Percentiles rank a stretch among this genome's conserved stretches.
Conservation (phyloP, 2,329 filamentous ascomycete species). For the Colletotrichum limetticola region DNA sequence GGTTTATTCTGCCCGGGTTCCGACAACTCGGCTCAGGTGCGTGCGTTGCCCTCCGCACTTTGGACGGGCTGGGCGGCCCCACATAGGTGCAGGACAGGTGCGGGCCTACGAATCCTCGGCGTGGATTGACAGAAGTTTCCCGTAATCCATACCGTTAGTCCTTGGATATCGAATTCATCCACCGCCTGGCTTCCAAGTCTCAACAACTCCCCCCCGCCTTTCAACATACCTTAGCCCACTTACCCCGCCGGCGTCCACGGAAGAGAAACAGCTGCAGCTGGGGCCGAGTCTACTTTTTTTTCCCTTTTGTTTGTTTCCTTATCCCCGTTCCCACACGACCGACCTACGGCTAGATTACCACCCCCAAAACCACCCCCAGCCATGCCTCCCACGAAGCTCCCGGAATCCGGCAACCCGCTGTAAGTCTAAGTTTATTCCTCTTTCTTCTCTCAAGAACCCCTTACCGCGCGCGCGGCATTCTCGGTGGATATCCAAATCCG, state of each 20-base stretch:
- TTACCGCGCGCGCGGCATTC: not conserved
- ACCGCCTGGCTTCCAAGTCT: not conserved
- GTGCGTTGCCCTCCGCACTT: not conserved
- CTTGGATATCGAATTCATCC: not conserved
- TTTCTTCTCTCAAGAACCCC: not conserved
- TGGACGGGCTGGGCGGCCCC: not conserved
- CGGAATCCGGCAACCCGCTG: conserved; percentile 59
- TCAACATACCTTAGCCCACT: conserved; percentile 9
- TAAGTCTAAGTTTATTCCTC: conserved; percentile 44
- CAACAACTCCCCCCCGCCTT: not conserved
- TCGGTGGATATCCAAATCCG: conserved; percentile 5
- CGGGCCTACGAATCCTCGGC: not conserved
- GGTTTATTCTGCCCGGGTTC: conserved; percentile 1
- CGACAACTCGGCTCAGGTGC: conserved; percentile 22
- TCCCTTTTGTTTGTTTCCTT: not conserved
- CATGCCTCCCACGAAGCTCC: conserved; percentile 59
- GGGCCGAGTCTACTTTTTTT: not conserved
- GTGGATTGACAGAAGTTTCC: not conserved
- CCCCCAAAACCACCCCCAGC: not conserved
- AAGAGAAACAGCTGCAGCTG: not conserved
- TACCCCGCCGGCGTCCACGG: not conserved
- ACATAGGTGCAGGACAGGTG: not conserved
- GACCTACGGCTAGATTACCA: conserved; percentile 10
- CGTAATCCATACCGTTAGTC: not conserved
- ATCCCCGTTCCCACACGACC: not conserved